Conservation (phyloP, 2,329 filamentous ascomycete species). For the Plenodomus biglobosus region DNA sequence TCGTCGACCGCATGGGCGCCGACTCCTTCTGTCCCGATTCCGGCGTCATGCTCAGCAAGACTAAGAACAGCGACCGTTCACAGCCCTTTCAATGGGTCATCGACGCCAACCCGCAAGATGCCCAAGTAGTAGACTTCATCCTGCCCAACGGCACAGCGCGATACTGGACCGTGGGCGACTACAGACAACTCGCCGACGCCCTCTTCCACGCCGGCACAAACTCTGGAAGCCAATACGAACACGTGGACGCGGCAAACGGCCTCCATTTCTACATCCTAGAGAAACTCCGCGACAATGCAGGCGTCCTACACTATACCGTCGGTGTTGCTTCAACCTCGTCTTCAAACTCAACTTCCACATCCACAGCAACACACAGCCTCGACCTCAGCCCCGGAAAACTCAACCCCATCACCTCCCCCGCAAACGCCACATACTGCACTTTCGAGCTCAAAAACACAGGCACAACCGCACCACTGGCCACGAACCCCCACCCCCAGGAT, state of each 20-base stretch:
- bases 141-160: slow-evolving; percentile 52
- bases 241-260: slow-evolving; percentile 51
- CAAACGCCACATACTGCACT: slow-evolving; percentile 47
- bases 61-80: slow-evolving; percentile 47
- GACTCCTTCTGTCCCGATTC: slow-evolving; percentile 57
- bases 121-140: slow-evolving; percentile 54
- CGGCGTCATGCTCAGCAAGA: slow-evolving; percentile 59
- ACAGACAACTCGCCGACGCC: slow-evolving; percentile 56
- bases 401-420: slow-evolving; percentile 23
- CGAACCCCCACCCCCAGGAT: slow-evolving; percentile 37
- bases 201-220: slow-evolving; percentile 58
- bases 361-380: slow-evolving; percentile 41
- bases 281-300: slow-evolving; percentile 45
- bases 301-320: slow-evolving; percentile 54
- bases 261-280: slow-evolving; percentile 56
- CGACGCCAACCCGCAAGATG: slow-evolving; percentile 58
- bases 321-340: slow-evolving; percentile 49
- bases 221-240: slow-evolving; percentile 55
- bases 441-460: slow-evolving; percentile 55
- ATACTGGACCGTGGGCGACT: slow-evolving; percentile 56
- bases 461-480: slow-evolving; percentile 16
- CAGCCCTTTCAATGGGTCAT: slow-evolving; percentile 59
- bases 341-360: slow-evolving; percentile 28
- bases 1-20: slow-evolving; percentile 57
- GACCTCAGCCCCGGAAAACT: slow-evolving; percentile 35